A percentile compares a stretch with the other conserved stretches of the same genome.
These are phyloP conservation scores for Nicotiana obtusifolia DNA, from an alignment of 257 asterid genomes.

Conservation along the genomic window DNA sequence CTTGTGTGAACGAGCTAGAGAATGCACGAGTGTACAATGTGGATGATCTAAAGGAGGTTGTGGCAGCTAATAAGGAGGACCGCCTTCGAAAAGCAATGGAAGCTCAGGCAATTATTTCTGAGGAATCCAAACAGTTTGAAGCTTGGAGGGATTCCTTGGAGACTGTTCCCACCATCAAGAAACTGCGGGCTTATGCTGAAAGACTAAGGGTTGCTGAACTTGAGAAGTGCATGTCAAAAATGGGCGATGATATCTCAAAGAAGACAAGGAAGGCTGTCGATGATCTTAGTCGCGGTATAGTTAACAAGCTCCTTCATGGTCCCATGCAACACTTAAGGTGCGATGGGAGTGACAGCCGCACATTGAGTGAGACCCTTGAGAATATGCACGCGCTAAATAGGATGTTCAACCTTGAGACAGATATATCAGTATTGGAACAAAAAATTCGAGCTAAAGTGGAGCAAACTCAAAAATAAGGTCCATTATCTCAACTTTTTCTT, in stretches of 20 bases:
- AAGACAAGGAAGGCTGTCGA: slow-evolving; percentile 76
- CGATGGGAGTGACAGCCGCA: slow-evolving; percentile 89
- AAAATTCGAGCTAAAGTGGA: slow-evolving; percentile 86
- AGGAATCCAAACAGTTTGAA: slow-evolving; percentile 81
- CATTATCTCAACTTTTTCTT: neutral
- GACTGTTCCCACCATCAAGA: slow-evolving; percentile 94
- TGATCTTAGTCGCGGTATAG: slow-evolving; percentile 84
- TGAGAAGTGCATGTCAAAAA: slow-evolving; percentile 83
- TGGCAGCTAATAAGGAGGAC: slow-evolving; percentile 91
- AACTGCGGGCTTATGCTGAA: slow-evolving; percentile 85
- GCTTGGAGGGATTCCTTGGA: slow-evolving; percentile 93
- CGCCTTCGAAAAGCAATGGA: slow-evolving; percentile 86
- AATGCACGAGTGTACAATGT: slow-evolving; percentile 75
- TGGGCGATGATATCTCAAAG: slow-evolving; percentile 87
- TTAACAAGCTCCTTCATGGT: slow-evolving; percentile 90
- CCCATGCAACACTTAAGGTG: slow-evolving; percentile 98
- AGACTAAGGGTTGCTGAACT: slow-evolving; percentile 78
- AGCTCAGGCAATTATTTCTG: slow-evolving; percentile 73
- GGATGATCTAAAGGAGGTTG: slow-evolving; percentile 92
- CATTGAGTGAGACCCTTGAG: slow-evolving; percentile 90
- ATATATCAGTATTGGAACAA: slow-evolving; percentile 79
- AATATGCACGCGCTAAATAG: slow-evolving; percentile 92
- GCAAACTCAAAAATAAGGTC: slow-evolving; percentile 57
- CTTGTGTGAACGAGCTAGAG: slow-evolving; percentile 64
- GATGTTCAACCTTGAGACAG: slow-evolving; percentile 83